Evolutionary conservation across 2,329 filamentous ascomycete species (phyloP), one percentile per base, ranked within the genome.

Genomic region (Penicillium freii): DNA sequence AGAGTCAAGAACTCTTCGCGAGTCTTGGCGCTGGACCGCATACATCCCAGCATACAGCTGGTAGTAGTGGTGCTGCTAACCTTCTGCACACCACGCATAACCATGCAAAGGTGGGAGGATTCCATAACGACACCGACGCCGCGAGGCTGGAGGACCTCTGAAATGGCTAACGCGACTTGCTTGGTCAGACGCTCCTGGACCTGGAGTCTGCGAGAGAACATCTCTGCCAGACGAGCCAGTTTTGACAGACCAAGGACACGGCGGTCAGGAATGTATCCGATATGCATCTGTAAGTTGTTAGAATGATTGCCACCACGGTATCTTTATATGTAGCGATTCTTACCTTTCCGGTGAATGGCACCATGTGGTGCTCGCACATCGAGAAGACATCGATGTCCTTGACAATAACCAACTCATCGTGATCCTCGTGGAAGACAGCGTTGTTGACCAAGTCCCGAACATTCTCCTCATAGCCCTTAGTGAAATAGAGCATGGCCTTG

Each of bases 91-190:
- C 94, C 94, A 46, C 94, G 86, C 92, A 97, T 97, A 17, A 96
- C 92, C 93, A 97, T 99, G 81, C 94, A 99, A 46, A 97, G 80
- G 77, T 99, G 94, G 70, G 87, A 92, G 15, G 91, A 95, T 72
- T 99, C 94, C 88, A 99, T 96, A 58, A 99, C 93, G 2, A 99
- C 94, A 21, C 91, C 93, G 2, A 99, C 93, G 46, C 94, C 94
- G 71, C 95, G 91, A 2, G 94, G 94, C 73, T 95, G 89, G 47
- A 99, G 82, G 13, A 97, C 87, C 70, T 97, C 92, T 72, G 92
- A 92, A 61, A 99, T 88, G 17, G 94, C 93, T 61, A 96, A 85
- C 21, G 94, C 94, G 15, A 99, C 92, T 74, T 99, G 92, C 74
- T 95, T 96, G 25, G 94, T 99, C 34, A 99, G 82, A 34, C 94